A percentile compares a stretch with the other conserved stretches of the same genome.
These are phyloP conservation scores for Hypsizygus ulmarius DNA, from an alignment of 1,284 basidiomycete species.

Conservation along the genomic window DNA sequence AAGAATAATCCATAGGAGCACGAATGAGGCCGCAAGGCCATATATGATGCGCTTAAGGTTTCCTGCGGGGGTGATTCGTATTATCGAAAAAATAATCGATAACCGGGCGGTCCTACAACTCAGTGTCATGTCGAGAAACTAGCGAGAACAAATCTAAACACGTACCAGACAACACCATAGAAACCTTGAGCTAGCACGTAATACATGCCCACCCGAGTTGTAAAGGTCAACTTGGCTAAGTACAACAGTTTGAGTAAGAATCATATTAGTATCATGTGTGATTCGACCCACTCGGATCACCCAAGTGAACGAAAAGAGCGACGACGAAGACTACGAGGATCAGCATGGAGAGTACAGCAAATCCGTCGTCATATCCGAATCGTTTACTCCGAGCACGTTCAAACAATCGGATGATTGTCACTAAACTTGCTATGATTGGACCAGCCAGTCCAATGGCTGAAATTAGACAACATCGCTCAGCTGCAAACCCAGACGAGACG, in stretches of 20 bases:
- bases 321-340: constrained; percentile 18
- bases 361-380: constrained; percentile 16
- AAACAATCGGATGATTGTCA: constrained; percentile 13
- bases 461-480: too few relatives aligned
- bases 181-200: constrained; percentile 18
- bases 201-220: constrained; percentile 14
- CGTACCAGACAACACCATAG: constrained; percentile 22
- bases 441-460: constrained; percentile 6
- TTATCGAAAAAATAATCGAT: constrained; percentile 26
- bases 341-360: constrained; percentile 12
- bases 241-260: not conserved
- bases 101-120: constrained; percentile 22
- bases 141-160: not conserved
- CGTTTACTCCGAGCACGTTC: constrained; percentile 13
- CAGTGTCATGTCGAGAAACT: too few relatives aligned
- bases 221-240: constrained; percentile 8
- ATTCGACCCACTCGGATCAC: constrained; percentile 14
- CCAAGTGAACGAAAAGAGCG: constrained; percentile 16
- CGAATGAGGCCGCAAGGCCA: constrained; percentile 15
- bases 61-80: constrained; percentile 20
- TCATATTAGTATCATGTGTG: too few relatives aligned
- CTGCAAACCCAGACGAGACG: too few relatives aligned
- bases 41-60: constrained; percentile 17
- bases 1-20: constrained; percentile 21
- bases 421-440: constrained; percentile 13